Evolutionary conservation across 78 protist species (phyloP), one percentile per base, ranked within the genome.

Genomic region (Isochrysis galbana): DNA sequence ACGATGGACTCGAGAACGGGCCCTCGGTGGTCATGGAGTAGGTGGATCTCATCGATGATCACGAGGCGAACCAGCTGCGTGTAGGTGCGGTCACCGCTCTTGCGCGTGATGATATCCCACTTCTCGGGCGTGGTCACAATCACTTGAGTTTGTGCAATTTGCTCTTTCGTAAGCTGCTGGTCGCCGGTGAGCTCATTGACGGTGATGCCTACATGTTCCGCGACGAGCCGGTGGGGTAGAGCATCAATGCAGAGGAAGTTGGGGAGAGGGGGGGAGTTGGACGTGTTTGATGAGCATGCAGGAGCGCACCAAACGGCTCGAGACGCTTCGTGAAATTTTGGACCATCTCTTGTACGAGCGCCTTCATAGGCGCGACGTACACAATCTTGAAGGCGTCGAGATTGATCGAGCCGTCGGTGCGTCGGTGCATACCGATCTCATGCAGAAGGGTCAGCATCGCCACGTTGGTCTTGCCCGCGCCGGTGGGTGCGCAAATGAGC

Each of bases 41-140:
- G 95, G 92, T 99, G 99, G 42, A 99, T 96, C 89, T 97, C 98
- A 78, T 96, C 96, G 82, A 96, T 96, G 87, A 96, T 94, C 39
- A 96, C 45, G 36, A 96, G 87, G 22, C 96, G 78, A 1, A 98
- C 99, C n/a, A 96, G 89, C 84, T 94, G 93, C 51, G 97, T 93
- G 93, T 94, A 93, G 10, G 98, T 90, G 46, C 98, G 95, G 48
- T 99, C 99, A 42, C 98, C 98, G n/a, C 94, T 46, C 84, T 99
- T 98, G 72, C 99, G 94, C 22, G 99, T 98, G 93, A 99, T 93
- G 44, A 99, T 95, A 90, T 99, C 99, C 99, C 99, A 99, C 96
- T 99, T 99, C 95, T 99, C 99, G 23, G 99, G 99, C 61, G 99
- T 99, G 51, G 99, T 97, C 25, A 99, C 97, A 39, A 98, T 96